Conservation (phyloP, 441 rosid genomes). For the Viola pubescens region DNA sequence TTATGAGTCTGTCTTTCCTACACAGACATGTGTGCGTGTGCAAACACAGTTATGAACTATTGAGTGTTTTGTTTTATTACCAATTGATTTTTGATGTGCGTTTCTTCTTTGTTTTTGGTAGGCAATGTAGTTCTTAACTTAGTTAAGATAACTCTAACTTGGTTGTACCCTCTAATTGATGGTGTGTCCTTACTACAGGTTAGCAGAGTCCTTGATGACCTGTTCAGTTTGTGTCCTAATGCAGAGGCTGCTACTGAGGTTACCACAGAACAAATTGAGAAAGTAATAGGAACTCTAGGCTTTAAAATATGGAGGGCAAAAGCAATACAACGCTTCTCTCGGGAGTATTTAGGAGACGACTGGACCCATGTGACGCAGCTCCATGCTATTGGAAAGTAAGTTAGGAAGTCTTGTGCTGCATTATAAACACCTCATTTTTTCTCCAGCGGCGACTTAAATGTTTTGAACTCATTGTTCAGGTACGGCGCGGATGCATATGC, state of each 20-base stretch:
- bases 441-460: background rate
- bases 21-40: no score
- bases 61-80: no score
- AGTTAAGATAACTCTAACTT: no score
- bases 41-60: no score
- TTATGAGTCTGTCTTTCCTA: no score
- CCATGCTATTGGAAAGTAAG: slow-evolving; percentile 71
- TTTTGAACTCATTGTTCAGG: slow-evolving; percentile 21
- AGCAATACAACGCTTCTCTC: slow-evolving; percentile 46
- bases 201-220: slow-evolving; percentile 28
- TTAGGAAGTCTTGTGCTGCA: background rate
- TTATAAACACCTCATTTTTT: background rate
- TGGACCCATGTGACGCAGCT: slow-evolving; percentile 79
- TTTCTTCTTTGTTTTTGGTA: no score
- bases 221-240: slow-evolving; percentile 50
- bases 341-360: slow-evolving; percentile 47
- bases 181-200: slow-evolving; percentile 26
- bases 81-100: no score
- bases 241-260: slow-evolving; percentile 46
- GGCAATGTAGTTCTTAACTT: no score
- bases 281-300: slow-evolving; percentile 44
- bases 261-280: slow-evolving; percentile 30
- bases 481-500: slow-evolving; percentile 88
- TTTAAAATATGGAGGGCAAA: slow-evolving; percentile 47
- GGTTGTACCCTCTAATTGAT: no score